Percentiles rank a stretch among this genome's conserved stretches.
phyloP scores from a whole-genome alignment of 345 rosid species.

The Iberis pinnata region DNA sequence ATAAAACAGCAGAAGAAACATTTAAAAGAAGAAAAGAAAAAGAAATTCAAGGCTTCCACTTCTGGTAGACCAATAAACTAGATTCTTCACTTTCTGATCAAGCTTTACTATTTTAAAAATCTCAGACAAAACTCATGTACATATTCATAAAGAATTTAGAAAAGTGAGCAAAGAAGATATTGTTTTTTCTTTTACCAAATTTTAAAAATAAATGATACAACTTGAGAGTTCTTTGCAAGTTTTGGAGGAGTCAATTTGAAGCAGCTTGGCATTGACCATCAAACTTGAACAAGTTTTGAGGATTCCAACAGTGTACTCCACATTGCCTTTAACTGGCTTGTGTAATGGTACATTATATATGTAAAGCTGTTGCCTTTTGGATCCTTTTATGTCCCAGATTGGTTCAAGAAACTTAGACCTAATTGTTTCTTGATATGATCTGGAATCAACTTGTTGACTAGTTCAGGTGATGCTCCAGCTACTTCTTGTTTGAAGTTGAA shows the following conservation, averaged over 20 bases:
- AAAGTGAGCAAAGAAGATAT: not conserved
- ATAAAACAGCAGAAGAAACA: no score
- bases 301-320: conserved; percentile 14
- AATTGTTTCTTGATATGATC: conserved; percentile 72
- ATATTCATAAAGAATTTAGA: conserved; percentile 17
- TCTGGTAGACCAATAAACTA: no score
- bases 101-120: conserved; percentile 26
- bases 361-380: conserved; percentile 1
- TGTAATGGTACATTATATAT: conserved; percentile 30
- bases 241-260: conserved; percentile 10
- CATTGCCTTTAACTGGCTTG: conserved; percentile 13
- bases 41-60: no score
- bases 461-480: conserved; percentile 64
- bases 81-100: conserved; percentile 17
- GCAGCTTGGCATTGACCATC: conserved; percentile 16
- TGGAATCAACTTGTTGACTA: conserved; percentile 77
- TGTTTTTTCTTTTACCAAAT: no score
- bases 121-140: conserved; percentile 32
- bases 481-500: conserved; percentile 72
- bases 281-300: conserved; percentile 17
- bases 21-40: no score
- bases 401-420: conserved; percentile 68
- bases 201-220: conserved; percentile 2
- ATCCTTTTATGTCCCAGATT: conserved; percentile 47
- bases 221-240: conserved; percentile 16